Base-by-base conservation (phyloP, 1,284 basidiomycete genomes). In the Coniophora puteana region DNA sequence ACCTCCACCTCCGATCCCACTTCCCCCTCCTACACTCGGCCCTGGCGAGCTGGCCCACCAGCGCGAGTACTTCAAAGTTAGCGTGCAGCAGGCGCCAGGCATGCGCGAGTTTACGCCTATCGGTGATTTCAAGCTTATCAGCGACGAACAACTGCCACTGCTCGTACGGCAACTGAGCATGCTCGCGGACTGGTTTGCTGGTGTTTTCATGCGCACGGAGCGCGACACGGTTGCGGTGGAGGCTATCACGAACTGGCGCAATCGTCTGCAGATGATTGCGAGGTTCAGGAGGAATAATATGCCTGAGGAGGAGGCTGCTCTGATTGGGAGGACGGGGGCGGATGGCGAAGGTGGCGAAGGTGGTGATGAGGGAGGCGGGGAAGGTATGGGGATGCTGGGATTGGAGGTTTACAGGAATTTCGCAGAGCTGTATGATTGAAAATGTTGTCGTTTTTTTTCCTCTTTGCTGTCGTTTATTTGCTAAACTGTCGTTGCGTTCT, bases 101-200 rank as follows among this genome's bases (percentile, higher is more conserved):
- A 94, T 97, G 82, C 84, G 89, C 7, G 91, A 93, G 53, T 95
- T 96, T 63, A 79, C 83, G 0, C 93, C 93, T 1, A 74, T 96
- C 31, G 93, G 93, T 14, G 80, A 87, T 53, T 94, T 91, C 73
- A 95, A 95, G 69, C 76, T 97, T 47, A 88, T 97, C 32, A 93
- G 90, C 5, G 85, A 88, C 8, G 78, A 83, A 47, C 87, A 82
- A 47, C 69, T 98, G 8, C 89, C 94, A 3, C 67, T 85, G 16
- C 72, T 95, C 32, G 81, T 95, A 23, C 74, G 94, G 20, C 90
- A 95, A 57, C 76, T 96, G 36, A 85, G 89, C 47, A 68, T 94
- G 35, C 69, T 93, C 41, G 80, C 88, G 3, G 89, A 94, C 64
- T 89, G 91, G 77, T 92, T 95, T 58, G 85, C 89, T 2, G 80